These are phyloP conservation scores for Cyclotella cryptica DNA, from an alignment of 108 stramenopile genomes.

Conservation along the genomic window DNA sequence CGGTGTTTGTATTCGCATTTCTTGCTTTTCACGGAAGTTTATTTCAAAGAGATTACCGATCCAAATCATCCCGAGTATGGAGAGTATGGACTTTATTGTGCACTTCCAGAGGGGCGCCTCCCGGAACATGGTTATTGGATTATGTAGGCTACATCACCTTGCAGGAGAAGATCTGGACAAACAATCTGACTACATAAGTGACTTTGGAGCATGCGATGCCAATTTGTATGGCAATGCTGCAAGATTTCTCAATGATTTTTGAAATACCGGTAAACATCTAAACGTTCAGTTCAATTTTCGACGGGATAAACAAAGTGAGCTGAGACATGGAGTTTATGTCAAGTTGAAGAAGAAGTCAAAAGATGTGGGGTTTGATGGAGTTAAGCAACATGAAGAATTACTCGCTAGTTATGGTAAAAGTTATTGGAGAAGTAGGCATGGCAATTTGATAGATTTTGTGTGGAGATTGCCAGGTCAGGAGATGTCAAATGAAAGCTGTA, in stretches of 20 bases:
- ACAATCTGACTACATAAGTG: constrained; percentile 37
- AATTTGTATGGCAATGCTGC: constrained; percentile 40
- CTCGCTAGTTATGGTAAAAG: constrained; percentile 44
- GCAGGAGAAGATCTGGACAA: constrained; percentile 45
- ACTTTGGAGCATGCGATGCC: constrained; percentile 48
- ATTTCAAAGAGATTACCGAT: constrained; percentile 35
- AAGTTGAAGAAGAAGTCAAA: constrained; percentile 33
- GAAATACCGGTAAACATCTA: constrained; percentile 33
- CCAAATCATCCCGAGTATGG: constrained; percentile 38
- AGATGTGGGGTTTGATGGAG: constrained; percentile 36
- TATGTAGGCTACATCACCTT: constrained; percentile 40
- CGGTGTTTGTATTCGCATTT: neutral
- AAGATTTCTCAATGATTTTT: constrained; percentile 50
- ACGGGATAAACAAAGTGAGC: constrained; percentile 36
- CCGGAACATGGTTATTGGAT: constrained; percentile 49
- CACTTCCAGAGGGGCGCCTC: constrained; percentile 24
- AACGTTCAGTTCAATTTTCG: constrained; percentile 43
- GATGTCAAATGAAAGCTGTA: constrained; percentile 2
- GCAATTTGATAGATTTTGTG: constrained; percentile 48
- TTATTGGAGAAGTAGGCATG: constrained; percentile 44
- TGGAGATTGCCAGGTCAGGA: constrained; percentile 38
- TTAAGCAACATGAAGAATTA: constrained; percentile 44
- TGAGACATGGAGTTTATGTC: constrained; percentile 50
- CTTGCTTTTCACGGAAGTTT: constrained; percentile 25
- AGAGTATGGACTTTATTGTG: constrained; percentile 42